A percentile compares a stretch with the other conserved stretches of the same genome.
Conservation (phyloP, 192 early-diverging fungal species). For the Borealophlyctis nickersoniae region DNA sequence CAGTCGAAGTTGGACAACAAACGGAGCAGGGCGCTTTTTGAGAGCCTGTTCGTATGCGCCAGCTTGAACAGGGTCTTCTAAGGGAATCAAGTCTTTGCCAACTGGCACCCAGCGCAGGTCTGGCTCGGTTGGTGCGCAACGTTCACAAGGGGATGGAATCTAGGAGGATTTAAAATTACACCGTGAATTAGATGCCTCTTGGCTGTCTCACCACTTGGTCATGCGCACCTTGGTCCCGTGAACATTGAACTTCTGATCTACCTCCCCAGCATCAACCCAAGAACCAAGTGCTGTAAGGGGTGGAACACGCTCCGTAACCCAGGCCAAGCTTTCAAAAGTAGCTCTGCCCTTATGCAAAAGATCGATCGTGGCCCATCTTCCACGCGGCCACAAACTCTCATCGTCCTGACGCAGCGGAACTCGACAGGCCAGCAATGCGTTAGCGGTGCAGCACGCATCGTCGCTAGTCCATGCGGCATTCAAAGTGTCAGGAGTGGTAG, state of each 20-base stretch:
- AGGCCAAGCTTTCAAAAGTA: slow-evolving; percentile 38
- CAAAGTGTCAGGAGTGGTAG: not conserved
- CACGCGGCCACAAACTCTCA: slow-evolving; percentile 29
- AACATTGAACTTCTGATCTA: not conserved
- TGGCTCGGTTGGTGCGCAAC: slow-evolving; percentile 40
- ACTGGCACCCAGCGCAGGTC: slow-evolving; percentile 29
- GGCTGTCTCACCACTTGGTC: not conserved
- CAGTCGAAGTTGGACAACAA: slow-evolving; percentile 33
- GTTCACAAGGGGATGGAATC: slow-evolving; percentile 27
- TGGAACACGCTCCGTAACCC: slow-evolving; percentile 39
- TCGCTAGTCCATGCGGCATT: not conserved
- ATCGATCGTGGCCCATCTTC: slow-evolving; percentile 36
- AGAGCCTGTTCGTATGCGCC: slow-evolving; percentile 42
- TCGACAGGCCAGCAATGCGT: slow-evolving; percentile 9
- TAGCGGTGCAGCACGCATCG: slow-evolving; percentile 4
- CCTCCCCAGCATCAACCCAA: slow-evolving; percentile 31
- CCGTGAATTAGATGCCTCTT: not conserved
- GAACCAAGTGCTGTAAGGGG: slow-evolving; percentile 23
- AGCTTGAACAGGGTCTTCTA: slow-evolving; percentile 41
- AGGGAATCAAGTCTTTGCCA: slow-evolving; percentile 21
- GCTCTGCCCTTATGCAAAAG: slow-evolving; percentile 26
- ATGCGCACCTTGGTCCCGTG: not conserved
- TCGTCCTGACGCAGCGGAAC: slow-evolving; percentile 23
- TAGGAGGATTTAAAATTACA: not conserved
- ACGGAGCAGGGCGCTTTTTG: slow-evolving; percentile 37